Evolutionary conservation across 2,329 filamentous ascomycete genomes (phyloP).

Genomic region (Hypomyces rosellus): DNA sequence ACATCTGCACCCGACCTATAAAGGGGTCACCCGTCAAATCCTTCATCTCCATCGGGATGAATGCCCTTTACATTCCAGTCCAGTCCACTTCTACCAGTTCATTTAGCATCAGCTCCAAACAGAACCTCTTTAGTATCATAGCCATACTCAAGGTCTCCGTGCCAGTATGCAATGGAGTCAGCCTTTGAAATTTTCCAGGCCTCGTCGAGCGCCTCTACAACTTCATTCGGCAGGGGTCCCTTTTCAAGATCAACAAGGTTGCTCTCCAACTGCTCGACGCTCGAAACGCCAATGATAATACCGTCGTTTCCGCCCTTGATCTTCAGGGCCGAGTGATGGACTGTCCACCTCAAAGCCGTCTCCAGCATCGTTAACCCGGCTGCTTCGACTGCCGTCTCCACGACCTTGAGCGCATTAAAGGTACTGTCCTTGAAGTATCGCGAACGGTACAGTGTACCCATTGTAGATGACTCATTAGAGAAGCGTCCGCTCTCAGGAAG

Average conservation of each 20-base stretch:
- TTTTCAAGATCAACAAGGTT: constrained; percentile 55
- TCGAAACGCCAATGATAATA: constrained; percentile 55
- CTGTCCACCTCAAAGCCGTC: constrained; percentile 65
- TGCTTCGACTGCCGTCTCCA: constrained; percentile 63
- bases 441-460: constrained; percentile 53
- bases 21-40: too few species aligned
- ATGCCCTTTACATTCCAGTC: background rate
- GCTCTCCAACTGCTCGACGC: constrained; percentile 48
- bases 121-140: constrained; percentile 59
- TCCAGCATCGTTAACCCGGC: constrained; percentile 65
- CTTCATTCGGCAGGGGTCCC: constrained; percentile 70
- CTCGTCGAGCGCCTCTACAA: constrained; percentile 67
- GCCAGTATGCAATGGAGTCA: constrained; percentile 48
- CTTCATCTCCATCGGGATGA: too few species aligned
- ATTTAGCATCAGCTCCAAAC: constrained; percentile 44
- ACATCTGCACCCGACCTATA: too few species aligned
- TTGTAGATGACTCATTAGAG: constrained; percentile 47
- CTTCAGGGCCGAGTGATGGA: constrained; percentile 60
- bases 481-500: constrained; percentile 63
- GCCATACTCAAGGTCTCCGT: constrained; percentile 56
- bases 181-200: constrained; percentile 68
- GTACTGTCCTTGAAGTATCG: constrained; percentile 66
- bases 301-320: constrained; percentile 50
- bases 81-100: background rate
- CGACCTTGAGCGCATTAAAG: constrained; percentile 57